phyloP scores from a whole-genome alignment of 208 protist species.

The Trypanosoma congolense region DNA sequence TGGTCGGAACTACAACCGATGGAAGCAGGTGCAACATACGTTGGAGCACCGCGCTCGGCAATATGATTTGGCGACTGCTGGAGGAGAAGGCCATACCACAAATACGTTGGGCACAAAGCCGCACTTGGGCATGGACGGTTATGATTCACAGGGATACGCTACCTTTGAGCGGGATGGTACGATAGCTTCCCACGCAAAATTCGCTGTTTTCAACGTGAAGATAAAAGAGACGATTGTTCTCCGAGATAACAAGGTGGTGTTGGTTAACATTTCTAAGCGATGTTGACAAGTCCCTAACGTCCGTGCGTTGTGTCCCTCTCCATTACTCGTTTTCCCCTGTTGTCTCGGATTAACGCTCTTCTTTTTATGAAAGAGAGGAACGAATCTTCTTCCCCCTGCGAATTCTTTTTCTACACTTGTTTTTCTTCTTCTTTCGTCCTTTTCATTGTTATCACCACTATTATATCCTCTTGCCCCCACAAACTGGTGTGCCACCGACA shows the following conservation, averaged over 20 bases:
- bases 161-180: constrained; percentile 73
- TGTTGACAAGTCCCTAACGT: not conserved
- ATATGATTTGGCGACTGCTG: not conserved
- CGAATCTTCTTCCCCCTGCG: not conserved
- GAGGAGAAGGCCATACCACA: not conserved
- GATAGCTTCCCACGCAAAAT: constrained; percentile 42
- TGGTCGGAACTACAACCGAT: constrained; percentile 50
- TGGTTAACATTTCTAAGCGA: constrained; percentile 51
- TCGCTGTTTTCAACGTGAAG: constrained; percentile 27
- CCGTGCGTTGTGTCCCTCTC: not conserved
- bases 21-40: constrained; percentile 70
- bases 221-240: constrained; percentile 75
- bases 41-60: constrained; percentile 29
- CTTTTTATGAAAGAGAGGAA: not conserved
- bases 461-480: no score
- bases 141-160: constrained; percentile 70
- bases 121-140: constrained; percentile 40
- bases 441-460: not conserved
- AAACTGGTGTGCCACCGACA: no score
- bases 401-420: not conserved
- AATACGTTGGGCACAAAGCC: not conserved
- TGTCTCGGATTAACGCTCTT: not conserved
- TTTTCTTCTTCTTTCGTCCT: not conserved
- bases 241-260: constrained; percentile 42
- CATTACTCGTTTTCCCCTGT: constrained; percentile 1